phyloP scores from a whole-genome alignment of 257 asterid genomes.

The Nicotiana tomentosiformis region DNA sequence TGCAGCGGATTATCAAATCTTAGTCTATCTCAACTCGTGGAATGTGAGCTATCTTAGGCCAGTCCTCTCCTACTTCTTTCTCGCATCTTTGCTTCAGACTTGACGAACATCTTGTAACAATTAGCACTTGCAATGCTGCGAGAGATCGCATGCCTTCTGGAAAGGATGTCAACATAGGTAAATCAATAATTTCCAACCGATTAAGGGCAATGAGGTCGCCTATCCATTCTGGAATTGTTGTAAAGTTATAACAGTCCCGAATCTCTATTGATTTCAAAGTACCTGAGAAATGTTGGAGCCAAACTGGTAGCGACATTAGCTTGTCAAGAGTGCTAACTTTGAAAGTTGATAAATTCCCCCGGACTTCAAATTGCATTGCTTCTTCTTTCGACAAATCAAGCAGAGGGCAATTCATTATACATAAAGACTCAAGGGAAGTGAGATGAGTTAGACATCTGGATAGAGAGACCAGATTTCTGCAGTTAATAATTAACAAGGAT shows the following conservation, averaged over 20 bases:
- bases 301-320: not conserved
- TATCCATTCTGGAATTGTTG: not conserved
- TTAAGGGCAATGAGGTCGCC: not conserved
- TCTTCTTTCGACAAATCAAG: not conserved
- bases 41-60: constrained; percentile 5
- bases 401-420: not conserved
- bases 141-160: not conserved
- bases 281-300: not conserved
- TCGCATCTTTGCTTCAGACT: not conserved
- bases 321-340: not conserved
- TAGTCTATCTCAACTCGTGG: not conserved
- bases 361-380: not conserved
- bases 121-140: not conserved
- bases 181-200: not conserved
- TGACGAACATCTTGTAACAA: not conserved
- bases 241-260: not conserved
- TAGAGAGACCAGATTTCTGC: not conserved
- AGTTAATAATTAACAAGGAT: not conserved
- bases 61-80: not conserved
- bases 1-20: not conserved
- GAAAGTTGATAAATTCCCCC: not conserved
- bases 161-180: not conserved
- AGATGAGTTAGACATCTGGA: not conserved
- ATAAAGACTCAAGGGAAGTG: not conserved
- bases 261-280: not conserved